Conservation (phyloP, 1,284 basidiomycete species). For the Pseudomicrostroma phylloplanum region DNA sequence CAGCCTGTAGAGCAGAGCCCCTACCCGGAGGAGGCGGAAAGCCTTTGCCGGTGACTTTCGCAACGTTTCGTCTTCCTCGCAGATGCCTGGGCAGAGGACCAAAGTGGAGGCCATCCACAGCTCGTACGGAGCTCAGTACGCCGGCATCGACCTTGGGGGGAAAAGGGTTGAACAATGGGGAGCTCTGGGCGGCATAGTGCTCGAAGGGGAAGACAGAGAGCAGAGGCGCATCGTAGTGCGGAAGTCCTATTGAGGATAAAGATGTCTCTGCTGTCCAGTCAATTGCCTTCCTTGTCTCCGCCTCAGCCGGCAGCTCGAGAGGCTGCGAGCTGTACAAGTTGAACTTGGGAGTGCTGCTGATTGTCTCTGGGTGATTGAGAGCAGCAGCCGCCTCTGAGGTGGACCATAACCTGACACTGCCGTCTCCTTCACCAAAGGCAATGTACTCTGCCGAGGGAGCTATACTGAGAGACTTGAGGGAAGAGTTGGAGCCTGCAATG, state of each 20-base stretch:
- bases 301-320: conserved; percentile 74
- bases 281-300: conserved; percentile 63
- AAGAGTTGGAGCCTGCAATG: conserved; percentile 57
- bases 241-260: conserved; percentile 81
- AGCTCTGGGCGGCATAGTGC: conserved; percentile 40
- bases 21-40: conserved; percentile 53
- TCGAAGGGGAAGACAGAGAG: conserved; percentile 66
- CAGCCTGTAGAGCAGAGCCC: conserved; percentile 25
- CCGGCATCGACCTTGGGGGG: conserved; percentile 72
- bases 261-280: conserved; percentile 80
- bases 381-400: conserved; percentile 52
- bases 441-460: conserved; percentile 82
- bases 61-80: conserved; percentile 71
- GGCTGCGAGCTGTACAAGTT: conserved; percentile 81
- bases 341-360: conserved; percentile 57
- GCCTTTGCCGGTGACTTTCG: conserved; percentile 12
- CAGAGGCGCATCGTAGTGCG: conserved; percentile 70
- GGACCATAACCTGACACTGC: conserved; percentile 76
- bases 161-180: conserved; percentile 56
- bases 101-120: conserved; percentile 81
- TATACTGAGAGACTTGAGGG: conserved; percentile 72
- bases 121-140: conserved; percentile 70
- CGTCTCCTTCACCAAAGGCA: conserved; percentile 85
- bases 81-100: conserved; percentile 75
- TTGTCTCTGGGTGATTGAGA: conserved; percentile 46